Evolutionary conservation across 208 protist genomes (phyloP), one percentile per base, ranked within the genome.

Genomic region (Crithidia mellificae): DNA sequence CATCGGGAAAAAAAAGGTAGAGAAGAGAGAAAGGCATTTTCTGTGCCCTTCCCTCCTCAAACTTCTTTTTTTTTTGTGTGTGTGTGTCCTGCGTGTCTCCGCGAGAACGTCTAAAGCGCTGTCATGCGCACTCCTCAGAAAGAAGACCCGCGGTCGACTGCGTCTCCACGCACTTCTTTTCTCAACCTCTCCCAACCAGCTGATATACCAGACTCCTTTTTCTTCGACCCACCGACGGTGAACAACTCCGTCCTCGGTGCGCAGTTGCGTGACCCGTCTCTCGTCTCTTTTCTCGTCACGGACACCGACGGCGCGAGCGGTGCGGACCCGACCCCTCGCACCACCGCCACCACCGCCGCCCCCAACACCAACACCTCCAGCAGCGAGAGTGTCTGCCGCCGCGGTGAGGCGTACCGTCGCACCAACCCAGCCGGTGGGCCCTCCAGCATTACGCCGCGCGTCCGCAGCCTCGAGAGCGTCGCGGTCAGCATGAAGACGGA

Each of bases 141-240:
- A 4, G 46, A 52, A n/a, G 22, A 20, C 1, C 3, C 19, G 24
- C 41, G 44, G 44, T 20, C 44, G 46, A 52, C 29, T 53, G 29
- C 58, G 20, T 2, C 58, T 20, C 29, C 58, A 39, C 9, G 22
- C 39, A 24, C 39, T 12, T 36, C 55, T 14, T 36, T 8, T 34
- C 24, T 50, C 22, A 39, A 17, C 30, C 17, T 29, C 11, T 53
- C 54, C 17, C 53, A 29, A 17, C 15, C 30, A 1, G 30, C 53
- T 2, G 46, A 19, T 11, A 44, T 51, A 2, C 50, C 25, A 1
- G 46, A 56, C 46, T 22, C 53, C 25, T 49, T 43, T 20, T 72
- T 70, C 47, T 53, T 51, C 38, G 55, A 72, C 46, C 22, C 65
- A 47, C 65, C 41, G 17, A 54, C 49, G 6, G 34, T 52, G n/a